Evolutionary conservation across 202 grass and related monocot genomes (phyloP).

Genomic region (Elaeis oleifera): DNA sequence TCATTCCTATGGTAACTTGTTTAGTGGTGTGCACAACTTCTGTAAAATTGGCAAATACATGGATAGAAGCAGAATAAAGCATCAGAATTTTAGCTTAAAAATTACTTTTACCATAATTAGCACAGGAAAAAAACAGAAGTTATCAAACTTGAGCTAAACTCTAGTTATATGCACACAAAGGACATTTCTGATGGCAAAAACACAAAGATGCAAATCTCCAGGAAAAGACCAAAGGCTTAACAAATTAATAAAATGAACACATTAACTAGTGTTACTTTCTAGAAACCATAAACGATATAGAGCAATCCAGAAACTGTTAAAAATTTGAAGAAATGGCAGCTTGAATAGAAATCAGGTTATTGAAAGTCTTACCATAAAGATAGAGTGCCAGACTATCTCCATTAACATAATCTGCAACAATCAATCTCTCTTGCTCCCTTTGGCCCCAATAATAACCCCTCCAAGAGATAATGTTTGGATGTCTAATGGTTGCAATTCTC

Average conservation of each 20-base stretch:
- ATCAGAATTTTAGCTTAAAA: too few species aligned
- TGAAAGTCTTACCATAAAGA: slow-evolving; percentile 79
- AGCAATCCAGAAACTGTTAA: background rate
- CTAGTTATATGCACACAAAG: too few species aligned
- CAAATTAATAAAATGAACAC: background rate
- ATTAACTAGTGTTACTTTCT: background rate
- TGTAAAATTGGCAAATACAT: too few species aligned
- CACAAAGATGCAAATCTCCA: background rate
- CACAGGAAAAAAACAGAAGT: too few species aligned
- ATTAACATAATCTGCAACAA: slow-evolving; percentile 75
- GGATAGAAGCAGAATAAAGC: too few species aligned
- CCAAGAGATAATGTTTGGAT: slow-evolving; percentile 84
- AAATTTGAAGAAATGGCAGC: background rate
- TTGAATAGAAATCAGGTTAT: slow-evolving; percentile 13
- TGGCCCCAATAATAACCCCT: slow-evolving; percentile 91
- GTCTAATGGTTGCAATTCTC: slow-evolving; percentile 67
- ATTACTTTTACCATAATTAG: too few species aligned
- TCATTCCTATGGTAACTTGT: too few species aligned
- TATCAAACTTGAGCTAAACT: too few species aligned
- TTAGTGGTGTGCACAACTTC: too few species aligned
- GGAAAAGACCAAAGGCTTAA: background rate
- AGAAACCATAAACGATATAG: too few species aligned
- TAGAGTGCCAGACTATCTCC: slow-evolving; percentile 86
- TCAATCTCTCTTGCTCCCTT: slow-evolving; percentile 90
- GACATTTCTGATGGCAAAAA: too few species aligned